Evolutionary conservation across 2,329 filamentous ascomycete species (phyloP).

Genomic region (Aspergillus nomiae): DNA sequence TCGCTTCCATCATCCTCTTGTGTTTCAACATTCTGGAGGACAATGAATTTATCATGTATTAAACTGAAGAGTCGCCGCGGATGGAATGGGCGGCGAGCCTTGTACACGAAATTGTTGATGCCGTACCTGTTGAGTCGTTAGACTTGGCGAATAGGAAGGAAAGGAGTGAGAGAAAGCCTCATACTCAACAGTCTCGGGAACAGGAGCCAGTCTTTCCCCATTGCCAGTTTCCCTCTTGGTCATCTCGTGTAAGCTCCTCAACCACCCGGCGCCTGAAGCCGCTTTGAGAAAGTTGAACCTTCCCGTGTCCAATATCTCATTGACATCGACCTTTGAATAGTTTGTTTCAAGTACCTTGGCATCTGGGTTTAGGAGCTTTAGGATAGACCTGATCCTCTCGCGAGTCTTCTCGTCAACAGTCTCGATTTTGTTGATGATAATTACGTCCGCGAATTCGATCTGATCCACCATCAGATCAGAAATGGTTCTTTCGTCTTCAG

Average conservation of each 20-base stretch:
- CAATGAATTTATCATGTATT: conserved; percentile 49
- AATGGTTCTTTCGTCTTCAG: conserved; percentile 72
- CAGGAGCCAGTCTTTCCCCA: conserved; percentile 61
- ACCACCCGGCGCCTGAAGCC: conserved; percentile 67
- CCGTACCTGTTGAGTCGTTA: conserved; percentile 54
- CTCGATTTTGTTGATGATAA: conserved; percentile 71
- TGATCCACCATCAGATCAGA: conserved; percentile 77
- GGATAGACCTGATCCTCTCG: conserved; percentile 53
- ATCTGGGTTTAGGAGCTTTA: conserved; percentile 65
- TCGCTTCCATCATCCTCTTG: conserved; percentile 24
- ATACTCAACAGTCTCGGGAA: conserved; percentile 69
- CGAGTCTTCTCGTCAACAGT: conserved; percentile 55
- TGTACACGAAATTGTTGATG: conserved; percentile 71
- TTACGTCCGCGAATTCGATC: conserved; percentile 75
- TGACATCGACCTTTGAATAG: conserved; percentile 62
- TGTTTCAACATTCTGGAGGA: conserved; percentile 41
- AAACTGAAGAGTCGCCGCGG: conserved; percentile 43
- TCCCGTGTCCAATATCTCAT: conserved; percentile 66
- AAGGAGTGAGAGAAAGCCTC: conserved; percentile 15
- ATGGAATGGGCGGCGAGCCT: conserved; percentile 56
- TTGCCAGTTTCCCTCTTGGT: conserved; percentile 60
- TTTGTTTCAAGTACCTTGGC: conserved; percentile 65
- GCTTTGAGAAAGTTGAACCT: conserved; percentile 67
- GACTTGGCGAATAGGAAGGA: background rate
- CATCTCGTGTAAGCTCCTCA: conserved; percentile 70